Evolutionary conservation across 345 rosid genomes (phyloP).

Genomic region (Eutrema yunnanense): DNA sequence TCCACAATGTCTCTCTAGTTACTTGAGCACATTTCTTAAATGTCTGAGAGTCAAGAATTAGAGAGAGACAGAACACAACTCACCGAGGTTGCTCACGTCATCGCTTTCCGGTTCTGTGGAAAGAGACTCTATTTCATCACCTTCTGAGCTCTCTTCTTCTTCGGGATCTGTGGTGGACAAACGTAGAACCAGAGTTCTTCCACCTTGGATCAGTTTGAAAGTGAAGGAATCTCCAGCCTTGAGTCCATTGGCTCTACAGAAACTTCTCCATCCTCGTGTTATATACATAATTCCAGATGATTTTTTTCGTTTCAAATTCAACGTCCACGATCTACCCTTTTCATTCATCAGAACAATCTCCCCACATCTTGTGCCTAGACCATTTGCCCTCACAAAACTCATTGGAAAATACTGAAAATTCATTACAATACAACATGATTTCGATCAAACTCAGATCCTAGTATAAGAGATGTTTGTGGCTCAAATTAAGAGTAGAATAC

Average conservation of each 20-base stretch:
- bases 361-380: background rate
- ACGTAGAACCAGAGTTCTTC: background rate
- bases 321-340: background rate
- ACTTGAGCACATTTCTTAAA: background rate
- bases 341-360: slow-evolving; percentile 4
- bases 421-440: background rate
- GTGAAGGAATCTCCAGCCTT: background rate
- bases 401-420: background rate
- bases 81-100: background rate
- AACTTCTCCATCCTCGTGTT: background rate
- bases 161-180: background rate
- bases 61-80: background rate
- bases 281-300: background rate
- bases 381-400: background rate
- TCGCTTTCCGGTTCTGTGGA: background rate
- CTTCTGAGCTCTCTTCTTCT: background rate
- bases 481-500: background rate
- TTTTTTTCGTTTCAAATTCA: background rate
- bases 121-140: background rate
- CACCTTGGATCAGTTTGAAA: background rate
- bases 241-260: slow-evolving; percentile 7
- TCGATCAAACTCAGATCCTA: background rate
- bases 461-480: background rate
- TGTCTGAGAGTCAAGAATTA: background rate
- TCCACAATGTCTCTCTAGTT: no score